phyloP scores from a whole-genome alignment of 192 early-diverging fungal genomes.

The Backusella tarrabulga region DNA sequence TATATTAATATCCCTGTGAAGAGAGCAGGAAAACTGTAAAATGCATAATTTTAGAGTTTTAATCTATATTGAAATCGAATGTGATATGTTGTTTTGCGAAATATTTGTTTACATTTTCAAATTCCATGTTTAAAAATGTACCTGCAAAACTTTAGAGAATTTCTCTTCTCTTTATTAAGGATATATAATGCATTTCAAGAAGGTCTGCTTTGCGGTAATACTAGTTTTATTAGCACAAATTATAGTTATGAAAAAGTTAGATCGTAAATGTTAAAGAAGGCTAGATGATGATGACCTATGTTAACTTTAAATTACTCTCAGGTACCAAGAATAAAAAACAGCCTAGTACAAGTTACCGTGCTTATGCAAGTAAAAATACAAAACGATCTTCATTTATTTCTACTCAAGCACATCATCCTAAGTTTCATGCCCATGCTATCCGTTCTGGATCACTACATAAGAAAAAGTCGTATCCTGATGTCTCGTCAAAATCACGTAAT shows the following conservation, averaged over 20 bases:
- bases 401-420: not conserved
- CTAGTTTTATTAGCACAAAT: not conserved
- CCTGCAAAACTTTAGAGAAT: not conserved
- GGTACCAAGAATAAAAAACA: not conserved
- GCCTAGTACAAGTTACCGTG: not conserved
- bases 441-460: not conserved
- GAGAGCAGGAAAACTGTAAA: no score
- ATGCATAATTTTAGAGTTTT: no score
- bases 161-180: not conserved
- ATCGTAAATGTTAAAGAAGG: not conserved
- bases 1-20: no score
- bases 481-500: not conserved
- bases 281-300: not conserved
- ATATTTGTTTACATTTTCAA: conserved; percentile 1
- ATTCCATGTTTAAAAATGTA: not conserved
- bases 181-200: not conserved
- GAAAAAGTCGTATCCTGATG: not conserved
- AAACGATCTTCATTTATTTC: not conserved
- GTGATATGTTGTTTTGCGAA: not conserved
- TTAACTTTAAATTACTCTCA: not conserved
- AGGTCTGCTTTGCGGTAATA: not conserved
- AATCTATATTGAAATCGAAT: no score
- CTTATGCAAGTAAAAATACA: not conserved
- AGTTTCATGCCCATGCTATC: not conserved
- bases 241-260: not conserved